A percentile compares a stretch with the other conserved stretches of the same genome.
Conservation (phyloP, 148 eudicot species). For the Diospyros kaki region DNA sequence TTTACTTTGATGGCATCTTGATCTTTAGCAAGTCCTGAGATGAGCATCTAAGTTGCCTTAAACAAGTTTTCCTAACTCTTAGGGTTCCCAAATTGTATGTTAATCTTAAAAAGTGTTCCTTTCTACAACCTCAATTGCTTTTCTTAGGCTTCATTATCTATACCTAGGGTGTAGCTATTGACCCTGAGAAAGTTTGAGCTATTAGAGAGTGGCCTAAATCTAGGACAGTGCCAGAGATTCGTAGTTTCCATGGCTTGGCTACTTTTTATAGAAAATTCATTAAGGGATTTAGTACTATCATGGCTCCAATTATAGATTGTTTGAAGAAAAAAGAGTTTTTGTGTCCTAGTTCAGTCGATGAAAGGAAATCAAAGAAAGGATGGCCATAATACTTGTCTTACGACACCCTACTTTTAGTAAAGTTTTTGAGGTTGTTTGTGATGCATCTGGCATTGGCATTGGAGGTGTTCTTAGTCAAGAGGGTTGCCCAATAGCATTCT, state of each 20-base stretch:
- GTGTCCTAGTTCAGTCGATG: not conserved
- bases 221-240: not conserved
- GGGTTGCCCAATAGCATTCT: not conserved
- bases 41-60: not conserved
- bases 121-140: not conserved
- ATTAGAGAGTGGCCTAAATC: not conserved
- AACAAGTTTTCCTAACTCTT: not conserved
- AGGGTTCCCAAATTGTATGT: not conserved
- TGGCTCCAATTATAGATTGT: not conserved
- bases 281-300: not conserved
- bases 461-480: not conserved
- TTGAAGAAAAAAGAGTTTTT: not conserved
- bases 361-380: not conserved
- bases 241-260: not conserved
- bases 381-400: not conserved
- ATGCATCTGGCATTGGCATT: not conserved
- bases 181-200: not conserved
- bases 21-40: not conserved
- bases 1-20: not conserved
- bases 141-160: not conserved
- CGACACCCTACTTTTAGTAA: not conserved
- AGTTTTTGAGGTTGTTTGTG: not conserved
- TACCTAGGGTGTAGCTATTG: not conserved
- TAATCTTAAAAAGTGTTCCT: not conserved
- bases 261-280: not conserved